Conservation (phyloP, 768 basidiomycete species). For the Epithele typhae region DNA sequence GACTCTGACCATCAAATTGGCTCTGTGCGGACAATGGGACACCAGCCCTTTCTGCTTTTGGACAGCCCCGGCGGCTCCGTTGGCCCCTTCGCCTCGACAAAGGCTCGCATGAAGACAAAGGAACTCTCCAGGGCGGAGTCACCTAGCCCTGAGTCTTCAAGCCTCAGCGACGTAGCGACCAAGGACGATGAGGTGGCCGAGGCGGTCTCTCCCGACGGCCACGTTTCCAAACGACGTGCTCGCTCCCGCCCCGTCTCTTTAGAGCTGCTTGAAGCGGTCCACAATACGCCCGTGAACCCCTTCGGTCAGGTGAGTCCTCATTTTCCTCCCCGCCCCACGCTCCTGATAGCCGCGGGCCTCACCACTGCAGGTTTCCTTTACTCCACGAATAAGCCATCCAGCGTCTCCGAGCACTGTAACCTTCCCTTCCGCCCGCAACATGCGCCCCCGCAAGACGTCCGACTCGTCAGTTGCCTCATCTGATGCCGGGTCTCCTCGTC, state of each 20-base stretch:
- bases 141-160: constrained; percentile 16
- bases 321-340: constrained; percentile 1
- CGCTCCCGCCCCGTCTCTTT: constrained; percentile 67
- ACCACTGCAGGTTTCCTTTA: constrained; percentile 7
- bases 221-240: constrained; percentile 70
- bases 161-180: constrained; percentile 12
- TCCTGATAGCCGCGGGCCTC: constrained; percentile 8
- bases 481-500: constrained; percentile 48
- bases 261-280: constrained; percentile 52
- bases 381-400: constrained; percentile 25
- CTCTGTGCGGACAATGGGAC: constrained; percentile 13
- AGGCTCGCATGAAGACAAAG: constrained; percentile 5
- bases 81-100: constrained; percentile 15
- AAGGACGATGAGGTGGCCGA: constrained; percentile 24
- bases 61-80: constrained; percentile 5
- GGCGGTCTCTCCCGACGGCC: constrained; percentile 67
- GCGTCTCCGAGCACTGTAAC: constrained; percentile 20
- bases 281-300: constrained; percentile 28
- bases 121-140: constrained; percentile 10
- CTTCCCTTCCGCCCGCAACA: constrained; percentile 34
- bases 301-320: constrained; percentile 17
- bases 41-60: constrained; percentile 12
- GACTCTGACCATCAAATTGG: constrained; percentile 47
- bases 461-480: constrained; percentile 39
- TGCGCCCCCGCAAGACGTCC: constrained; percentile 35